These are phyloP conservation scores for Cladochytrium replicatum DNA, from an alignment of 192 early-diverging fungal species.

Conservation along the genomic window DNA sequence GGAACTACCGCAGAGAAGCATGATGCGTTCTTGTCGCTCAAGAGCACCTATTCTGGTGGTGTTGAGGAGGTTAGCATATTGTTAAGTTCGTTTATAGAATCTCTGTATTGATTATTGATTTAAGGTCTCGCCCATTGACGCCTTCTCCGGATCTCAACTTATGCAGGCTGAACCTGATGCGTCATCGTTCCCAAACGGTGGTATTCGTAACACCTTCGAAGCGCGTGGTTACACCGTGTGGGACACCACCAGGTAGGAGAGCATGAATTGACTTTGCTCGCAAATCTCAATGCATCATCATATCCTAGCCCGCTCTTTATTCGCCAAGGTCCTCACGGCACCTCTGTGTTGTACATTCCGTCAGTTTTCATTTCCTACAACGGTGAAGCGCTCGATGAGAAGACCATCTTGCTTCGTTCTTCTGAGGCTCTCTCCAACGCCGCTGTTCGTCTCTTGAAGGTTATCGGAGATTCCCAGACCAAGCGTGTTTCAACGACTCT, in stretches of 20 bases:
- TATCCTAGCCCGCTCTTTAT: constrained; percentile 92
- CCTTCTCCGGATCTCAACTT: constrained; percentile 94
- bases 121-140: constrained; percentile 68
- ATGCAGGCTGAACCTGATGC: constrained; percentile 99
- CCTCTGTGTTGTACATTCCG: constrained; percentile 89
- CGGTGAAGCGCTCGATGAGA: constrained; percentile 97
- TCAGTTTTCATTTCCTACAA: constrained; percentile 99
- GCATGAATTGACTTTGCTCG: constrained; percentile 9
- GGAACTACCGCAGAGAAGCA: constrained; percentile 99
- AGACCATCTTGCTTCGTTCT: constrained; percentile 93
- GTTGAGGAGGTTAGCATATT: constrained; percentile 83
- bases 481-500: constrained; percentile 84
- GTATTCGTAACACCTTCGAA: constrained; percentile 97
- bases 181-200: constrained; percentile 97
- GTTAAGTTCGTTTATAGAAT: too few relatives aligned
- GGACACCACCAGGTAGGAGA: constrained; percentile 76
- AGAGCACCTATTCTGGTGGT: constrained; percentile 66
- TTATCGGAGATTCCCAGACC: constrained; percentile 68
- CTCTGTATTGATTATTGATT: too few relatives aligned
- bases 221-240: constrained; percentile 99
- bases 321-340: constrained; percentile 83
- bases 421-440: constrained; percentile 76
- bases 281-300: neutral
- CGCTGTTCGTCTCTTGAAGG: constrained; percentile 64
- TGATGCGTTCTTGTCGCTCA: constrained; percentile 91